Conservation (phyloP, 257 asterid species). For the Voacanga thouarsii region DNA sequence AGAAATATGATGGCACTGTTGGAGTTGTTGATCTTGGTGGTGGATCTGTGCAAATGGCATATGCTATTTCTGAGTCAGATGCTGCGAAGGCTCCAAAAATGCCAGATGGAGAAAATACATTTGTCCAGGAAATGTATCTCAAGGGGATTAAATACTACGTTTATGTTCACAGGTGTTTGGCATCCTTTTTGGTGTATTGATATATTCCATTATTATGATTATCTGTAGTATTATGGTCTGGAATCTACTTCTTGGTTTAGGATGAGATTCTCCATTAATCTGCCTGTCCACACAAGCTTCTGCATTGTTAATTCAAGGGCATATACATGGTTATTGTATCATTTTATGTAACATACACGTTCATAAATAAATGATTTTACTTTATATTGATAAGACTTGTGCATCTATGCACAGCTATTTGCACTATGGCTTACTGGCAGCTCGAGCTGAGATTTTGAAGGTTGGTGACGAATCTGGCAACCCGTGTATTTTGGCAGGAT, state of each 20-base stretch:
- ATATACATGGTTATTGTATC: not conserved
- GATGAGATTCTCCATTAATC: not conserved
- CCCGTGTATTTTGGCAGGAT: constrained; percentile 42
- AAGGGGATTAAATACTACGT: constrained; percentile 45
- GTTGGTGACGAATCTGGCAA: constrained; percentile 35
- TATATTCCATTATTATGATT: not conserved
- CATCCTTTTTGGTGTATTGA: constrained; percentile 4
- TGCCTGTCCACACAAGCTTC: not conserved
- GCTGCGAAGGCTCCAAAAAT: constrained; percentile 42
- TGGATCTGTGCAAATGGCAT: constrained; percentile 56
- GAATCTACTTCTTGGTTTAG: not conserved
- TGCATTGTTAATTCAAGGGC: not conserved
- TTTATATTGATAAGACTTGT: not conserved
- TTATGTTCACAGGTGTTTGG: constrained; percentile 44
- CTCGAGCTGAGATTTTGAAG: constrained; percentile 54
- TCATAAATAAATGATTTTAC: not conserved
- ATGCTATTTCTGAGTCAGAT: constrained; percentile 45
- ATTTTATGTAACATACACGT: not conserved
- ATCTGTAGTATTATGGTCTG: not conserved
- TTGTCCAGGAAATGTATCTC: constrained; percentile 39
- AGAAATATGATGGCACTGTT: constrained; percentile 44
- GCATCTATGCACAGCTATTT: constrained; percentile 28
- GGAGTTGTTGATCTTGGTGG: constrained; percentile 76
- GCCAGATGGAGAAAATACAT: constrained; percentile 35
- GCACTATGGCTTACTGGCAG: constrained; percentile 47